A percentile compares a stretch with the other conserved stretches of the same genome.
phyloP scores from a whole-genome alignment of 495 filamentous ascomycete species.

The Talaromyces borbonicus region DNA sequence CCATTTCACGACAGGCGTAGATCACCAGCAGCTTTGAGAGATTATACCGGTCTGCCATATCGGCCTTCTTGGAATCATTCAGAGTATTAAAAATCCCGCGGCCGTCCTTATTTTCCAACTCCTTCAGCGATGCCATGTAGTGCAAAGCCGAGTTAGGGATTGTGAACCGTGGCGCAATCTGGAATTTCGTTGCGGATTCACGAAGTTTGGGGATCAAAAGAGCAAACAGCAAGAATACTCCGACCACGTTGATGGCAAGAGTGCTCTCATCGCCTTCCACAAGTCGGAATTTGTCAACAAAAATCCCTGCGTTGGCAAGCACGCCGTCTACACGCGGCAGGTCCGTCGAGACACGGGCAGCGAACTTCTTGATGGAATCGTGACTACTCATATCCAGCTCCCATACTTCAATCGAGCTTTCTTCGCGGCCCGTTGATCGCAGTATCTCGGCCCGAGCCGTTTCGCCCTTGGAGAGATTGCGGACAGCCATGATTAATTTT shows the following conservation, averaged over 20 bases:
- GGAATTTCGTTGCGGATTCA: conserved; percentile 15
- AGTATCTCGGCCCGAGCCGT: conserved; percentile 24
- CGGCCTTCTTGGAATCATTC: conserved; percentile 15
- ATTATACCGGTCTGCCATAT: conserved; percentile 19
- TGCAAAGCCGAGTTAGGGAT: conserved; percentile 20
- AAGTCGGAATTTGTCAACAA: conserved; percentile 10
- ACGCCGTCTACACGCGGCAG: conserved; percentile 24
- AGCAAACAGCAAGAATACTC: conserved; percentile 26
- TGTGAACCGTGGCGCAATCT: conserved; percentile 15
- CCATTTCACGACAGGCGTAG: conserved; percentile 19
- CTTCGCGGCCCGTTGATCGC: conserved; percentile 16
- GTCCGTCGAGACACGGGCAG: conserved; percentile 10
- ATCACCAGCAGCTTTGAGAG: conserved; percentile 25
- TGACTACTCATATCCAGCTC: conserved; percentile 25
- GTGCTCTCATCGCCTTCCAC: conserved; percentile 27
- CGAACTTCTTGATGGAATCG: conserved; percentile 24
- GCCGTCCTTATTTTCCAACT: conserved; percentile 10
- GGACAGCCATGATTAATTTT: conserved; percentile 37
- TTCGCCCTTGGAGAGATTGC: conserved; percentile 30
- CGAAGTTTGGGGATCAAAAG: conserved; percentile 15
- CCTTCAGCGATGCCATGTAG: conserved; percentile 11
- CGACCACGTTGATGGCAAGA: conserved; percentile 37
- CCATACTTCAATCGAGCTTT: conserved; percentile 26
- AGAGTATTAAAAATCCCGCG: conserved; percentile 15
- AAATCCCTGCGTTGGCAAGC: conserved; percentile 26